Base-by-base conservation (phyloP, 164 flowering plant species). In the Warburgia ugandensis region DNA sequence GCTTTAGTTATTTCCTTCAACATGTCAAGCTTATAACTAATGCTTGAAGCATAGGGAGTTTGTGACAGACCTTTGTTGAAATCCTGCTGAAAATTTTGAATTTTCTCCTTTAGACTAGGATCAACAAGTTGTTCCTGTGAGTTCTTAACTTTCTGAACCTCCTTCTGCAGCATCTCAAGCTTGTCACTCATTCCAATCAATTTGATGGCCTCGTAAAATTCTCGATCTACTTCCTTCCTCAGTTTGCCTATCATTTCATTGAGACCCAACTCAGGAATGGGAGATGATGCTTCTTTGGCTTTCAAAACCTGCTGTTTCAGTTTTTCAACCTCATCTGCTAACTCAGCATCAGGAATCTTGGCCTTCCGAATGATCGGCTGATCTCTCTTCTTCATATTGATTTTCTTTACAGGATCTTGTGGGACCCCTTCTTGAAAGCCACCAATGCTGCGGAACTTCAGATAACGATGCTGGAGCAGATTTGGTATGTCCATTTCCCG, bases 11-110 rank as follows among this genome's bases (percentile, higher is more conserved):
- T 45, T 53, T 83, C 86, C 56, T 76, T 69, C 72, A 86, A 55
- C 94, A 75, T 73, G 47, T 75, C 73, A 55, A 65, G 75, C 71
- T 86, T 88, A 27, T 58, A 35, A 46, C 45, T 68, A 58, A 85
- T 74, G 68, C 65, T 80, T 4, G 60, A 43, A 62, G 68, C 79
- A 60, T 88, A 83, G 16, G 95, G 91, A 56, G 83, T 82, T 22
- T 60, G 32, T 12, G 81, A 43, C 37, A 88, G 52, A 45, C 73
- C 64, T 38, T 61, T 63, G 23, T 70, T 50, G 37, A 88, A 70
- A 65, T 81, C 94, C 28, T 67, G 55, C 27, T 60, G 66, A 3
- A 86, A 59, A 60, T 75, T 69, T 21, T 73, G 73, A 27, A 80
- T 46, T 69, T 82, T 77, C 22, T 73, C 80, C 49, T 35, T 50